Percentiles rank a stretch among this genome's conserved stretches.
These are phyloP conservation scores for Oryza coarctata DNA, from an alignment of 176 grass and related monocot genomes.

Conservation along the genomic window DNA sequence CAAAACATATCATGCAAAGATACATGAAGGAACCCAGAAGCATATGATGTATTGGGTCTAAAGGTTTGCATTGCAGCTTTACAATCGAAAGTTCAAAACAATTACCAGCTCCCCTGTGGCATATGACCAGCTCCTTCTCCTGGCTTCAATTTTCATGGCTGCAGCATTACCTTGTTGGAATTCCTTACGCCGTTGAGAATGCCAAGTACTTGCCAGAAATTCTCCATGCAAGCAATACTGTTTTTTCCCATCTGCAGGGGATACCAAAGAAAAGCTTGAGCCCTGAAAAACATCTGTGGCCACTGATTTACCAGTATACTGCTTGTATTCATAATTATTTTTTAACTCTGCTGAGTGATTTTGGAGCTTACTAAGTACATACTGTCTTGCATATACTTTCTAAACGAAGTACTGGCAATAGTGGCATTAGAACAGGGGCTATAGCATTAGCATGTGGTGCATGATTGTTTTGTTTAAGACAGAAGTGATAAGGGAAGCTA, in stretches of 20 bases:
- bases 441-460: too few species aligned
- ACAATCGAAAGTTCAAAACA: background rate
- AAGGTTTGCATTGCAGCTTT: too few species aligned
- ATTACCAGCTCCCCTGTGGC: conserved; percentile 88
- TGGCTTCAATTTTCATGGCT: conserved; percentile 53
- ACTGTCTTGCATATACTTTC: too few species aligned
- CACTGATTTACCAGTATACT: background rate
- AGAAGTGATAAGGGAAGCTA: too few species aligned
- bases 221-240: conserved; percentile 75
- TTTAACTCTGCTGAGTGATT: background rate
- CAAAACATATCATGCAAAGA: conserved; percentile 12
- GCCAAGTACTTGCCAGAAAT: conserved; percentile 83
- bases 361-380: background rate
- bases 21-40: background rate
- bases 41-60: too few species aligned
- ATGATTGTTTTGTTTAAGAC: too few species aligned
- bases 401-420: too few species aligned
- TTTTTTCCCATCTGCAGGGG: conserved; percentile 34
- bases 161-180: conserved; percentile 56
- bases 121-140: conserved; percentile 90
- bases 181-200: too few species aligned
- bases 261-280: too few species aligned
- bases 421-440: too few species aligned
- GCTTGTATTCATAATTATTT: background rate
- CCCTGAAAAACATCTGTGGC: background rate